Conservation (phyloP, 1,139 yeast species). For the Yamadazyma blattariae region DNA sequence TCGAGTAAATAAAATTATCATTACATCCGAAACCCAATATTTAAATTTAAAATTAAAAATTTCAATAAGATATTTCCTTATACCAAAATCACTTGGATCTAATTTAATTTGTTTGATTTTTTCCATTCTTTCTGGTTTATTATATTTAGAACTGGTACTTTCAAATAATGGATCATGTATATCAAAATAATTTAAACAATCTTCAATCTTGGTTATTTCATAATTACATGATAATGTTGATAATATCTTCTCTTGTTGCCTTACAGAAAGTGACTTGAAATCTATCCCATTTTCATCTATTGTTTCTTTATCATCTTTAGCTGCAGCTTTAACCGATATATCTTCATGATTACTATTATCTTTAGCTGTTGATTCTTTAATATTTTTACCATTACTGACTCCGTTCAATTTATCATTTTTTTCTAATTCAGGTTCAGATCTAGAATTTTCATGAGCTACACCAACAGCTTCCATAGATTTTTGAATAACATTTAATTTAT, state of each 20-base stretch:
- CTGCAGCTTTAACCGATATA: no score
- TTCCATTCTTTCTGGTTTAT: background rate
- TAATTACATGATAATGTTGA: slow-evolving; percentile 4
- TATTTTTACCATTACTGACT: no score
- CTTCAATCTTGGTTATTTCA: background rate
- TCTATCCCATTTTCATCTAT: background rate
- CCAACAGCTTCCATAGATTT: background rate
- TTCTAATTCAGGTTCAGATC: background rate
- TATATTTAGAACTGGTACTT: slow-evolving; percentile 1
- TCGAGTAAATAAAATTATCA: slow-evolving; percentile 1
- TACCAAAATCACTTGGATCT: background rate
- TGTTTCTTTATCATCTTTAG: background rate
- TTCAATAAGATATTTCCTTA: background rate
- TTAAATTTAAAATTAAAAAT: slow-evolving; percentile 10
- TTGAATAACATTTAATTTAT: background rate
- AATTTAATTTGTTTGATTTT: background rate
- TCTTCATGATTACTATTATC: background rate
- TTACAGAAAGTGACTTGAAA: background rate
- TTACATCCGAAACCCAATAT: slow-evolving; percentile 7
- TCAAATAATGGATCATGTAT: slow-evolving; percentile 6
- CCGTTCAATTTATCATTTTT: background rate
- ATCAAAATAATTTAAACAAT: slow-evolving; percentile 3
- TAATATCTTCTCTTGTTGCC: slow-evolving; percentile 2
- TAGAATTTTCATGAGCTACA: background rate
- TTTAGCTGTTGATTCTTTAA: background rate